phyloP scores from a whole-genome alignment of 345 rosid genomes.

The Gossypium anomalum region DNA sequence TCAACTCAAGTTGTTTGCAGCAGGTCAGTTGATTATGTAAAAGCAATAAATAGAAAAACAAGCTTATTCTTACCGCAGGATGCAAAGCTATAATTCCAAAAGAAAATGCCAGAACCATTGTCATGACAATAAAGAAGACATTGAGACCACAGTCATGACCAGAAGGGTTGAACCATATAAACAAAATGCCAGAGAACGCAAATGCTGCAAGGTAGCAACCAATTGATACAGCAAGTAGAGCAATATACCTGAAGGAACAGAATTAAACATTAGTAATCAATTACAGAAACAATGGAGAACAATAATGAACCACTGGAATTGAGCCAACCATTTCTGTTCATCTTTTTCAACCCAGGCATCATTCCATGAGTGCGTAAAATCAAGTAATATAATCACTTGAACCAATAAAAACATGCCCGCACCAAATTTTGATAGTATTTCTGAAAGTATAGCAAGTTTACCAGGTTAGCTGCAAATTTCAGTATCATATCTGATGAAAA shows the following conservation, averaged over 20 bases:
- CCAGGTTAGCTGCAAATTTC: background rate
- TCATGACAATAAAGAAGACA: constrained; percentile 84
- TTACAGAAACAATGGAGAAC: background rate
- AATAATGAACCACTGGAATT: constrained; percentile 8
- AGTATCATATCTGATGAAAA: background rate
- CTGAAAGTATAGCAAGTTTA: constrained; percentile 40
- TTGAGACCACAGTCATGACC: constrained; percentile 90
- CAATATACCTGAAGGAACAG: constrained; percentile 59
- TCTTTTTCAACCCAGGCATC: constrained; percentile 99
- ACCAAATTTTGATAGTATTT: constrained; percentile 77
- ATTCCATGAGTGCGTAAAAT: constrained; percentile 86
- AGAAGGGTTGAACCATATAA: constrained; percentile 99
- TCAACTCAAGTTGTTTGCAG: background rate
- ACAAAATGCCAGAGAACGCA: constrained; percentile 69
- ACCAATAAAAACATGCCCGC: constrained; percentile 93
- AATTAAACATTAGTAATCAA: constrained; percentile 28
- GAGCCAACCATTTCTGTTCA: constrained; percentile 80
- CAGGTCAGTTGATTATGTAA: constrained; percentile 1
- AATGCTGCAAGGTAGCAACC: constrained; percentile 82
- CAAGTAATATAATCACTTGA: constrained; percentile 83
- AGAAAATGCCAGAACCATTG: constrained; percentile 76
- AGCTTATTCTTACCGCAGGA: constrained; percentile 59
- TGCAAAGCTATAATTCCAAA: constrained; percentile 73
- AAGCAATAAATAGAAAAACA: constrained; percentile 11
- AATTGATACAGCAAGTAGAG: constrained; percentile 71